Base-by-base conservation (phyloP, 148 eudicot species). In the Chenopodium suecicum region DNA sequence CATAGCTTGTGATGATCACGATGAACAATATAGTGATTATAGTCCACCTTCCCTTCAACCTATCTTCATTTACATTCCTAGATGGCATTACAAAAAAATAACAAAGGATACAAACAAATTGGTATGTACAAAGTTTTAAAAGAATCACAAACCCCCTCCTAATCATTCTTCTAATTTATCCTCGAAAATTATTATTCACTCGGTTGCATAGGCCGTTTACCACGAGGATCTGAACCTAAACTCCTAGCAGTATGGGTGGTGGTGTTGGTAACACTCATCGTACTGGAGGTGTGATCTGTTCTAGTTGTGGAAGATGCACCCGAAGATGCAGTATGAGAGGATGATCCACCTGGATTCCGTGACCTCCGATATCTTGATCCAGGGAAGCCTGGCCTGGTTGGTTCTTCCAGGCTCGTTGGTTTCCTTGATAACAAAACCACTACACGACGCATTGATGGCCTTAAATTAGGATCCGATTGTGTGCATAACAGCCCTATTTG, bases 361-460 rank as follows among this genome's bases (percentile, higher is more conserved):
- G 85, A 27, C 84, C 87, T 86, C 29, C 91, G 88, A 56, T 90
- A 84, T 65, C 92, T 81, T 41, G 91, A 78, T 69, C 91, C 97
- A 0, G 89, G 87, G 46, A 78, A 89, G 56, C 97, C 98, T 3
- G 98, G 98, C 68, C 90, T 84, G 8, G 86, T 89, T 14, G 98
- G 98, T 70, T 92, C 94, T 72, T 90, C 91, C 11, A 92, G 86
- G 80, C 78, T 79, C 41, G 89, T 88, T 8, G 87, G 89, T 70
- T 88, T 89, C 88, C 85, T 93, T 4, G 98, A 92, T 7, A 93
- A 88, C 82, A 91, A 70, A 3, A 89, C 83, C 46, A 86, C 88
- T 7, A 95, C 94, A 29, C 90, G 92, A 14, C 85, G 80, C 98
- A 95, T 95, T 32, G 85, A 78, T 29, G 98, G 98, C 32, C 98